Evolutionary conservation across 2,329 filamentous ascomycete genomes (phyloP).

Genomic region (Cladophialophora immunda): DNA sequence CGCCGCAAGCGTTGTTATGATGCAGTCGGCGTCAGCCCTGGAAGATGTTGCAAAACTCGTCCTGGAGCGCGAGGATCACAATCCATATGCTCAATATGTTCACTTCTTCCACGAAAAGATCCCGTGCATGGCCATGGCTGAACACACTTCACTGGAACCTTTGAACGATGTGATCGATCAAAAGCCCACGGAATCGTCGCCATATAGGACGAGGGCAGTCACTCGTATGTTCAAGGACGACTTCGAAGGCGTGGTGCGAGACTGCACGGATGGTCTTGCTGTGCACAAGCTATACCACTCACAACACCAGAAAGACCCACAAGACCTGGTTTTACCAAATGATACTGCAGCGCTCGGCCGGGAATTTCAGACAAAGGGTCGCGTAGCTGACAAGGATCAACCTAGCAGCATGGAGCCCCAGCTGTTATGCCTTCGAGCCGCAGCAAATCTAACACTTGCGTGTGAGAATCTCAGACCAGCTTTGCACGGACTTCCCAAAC

Average conservation of each 20-base stretch:
- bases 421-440: constrained; percentile 77
- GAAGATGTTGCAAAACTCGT: constrained; percentile 80
- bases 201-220: constrained; percentile 75
- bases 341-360: constrained; percentile 49
- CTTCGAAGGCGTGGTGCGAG: constrained; percentile 72
- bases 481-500: constrained; percentile 54
- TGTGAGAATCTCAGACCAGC: constrained; percentile 70
- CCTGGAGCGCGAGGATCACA: constrained; percentile 71
- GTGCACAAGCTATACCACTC: constrained; percentile 63
- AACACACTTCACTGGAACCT: constrained; percentile 73
- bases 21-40: constrained; percentile 80
- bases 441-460: constrained; percentile 75
- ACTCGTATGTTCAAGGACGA: constrained; percentile 80
- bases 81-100: constrained; percentile 83
- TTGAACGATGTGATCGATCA: constrained; percentile 74
- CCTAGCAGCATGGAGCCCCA: constrained; percentile 79
- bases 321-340: constrained; percentile 60
- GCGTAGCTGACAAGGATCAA: constrained; percentile 70
- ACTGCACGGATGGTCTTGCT: constrained; percentile 73
- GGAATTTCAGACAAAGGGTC: constrained; percentile 60
- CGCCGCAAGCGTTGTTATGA: constrained; percentile 80
- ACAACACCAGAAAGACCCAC: constrained; percentile 60
- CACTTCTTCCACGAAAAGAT: constrained; percentile 95
- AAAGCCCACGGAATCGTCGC: constrained; percentile 70
- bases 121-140: constrained; percentile 74